Percentiles rank a stretch among this genome's conserved stretches.
These are phyloP conservation scores for Cadophora luteo-olivacea DNA, from an alignment of 2,329 filamentous ascomycete genomes.

Conservation along the genomic window DNA sequence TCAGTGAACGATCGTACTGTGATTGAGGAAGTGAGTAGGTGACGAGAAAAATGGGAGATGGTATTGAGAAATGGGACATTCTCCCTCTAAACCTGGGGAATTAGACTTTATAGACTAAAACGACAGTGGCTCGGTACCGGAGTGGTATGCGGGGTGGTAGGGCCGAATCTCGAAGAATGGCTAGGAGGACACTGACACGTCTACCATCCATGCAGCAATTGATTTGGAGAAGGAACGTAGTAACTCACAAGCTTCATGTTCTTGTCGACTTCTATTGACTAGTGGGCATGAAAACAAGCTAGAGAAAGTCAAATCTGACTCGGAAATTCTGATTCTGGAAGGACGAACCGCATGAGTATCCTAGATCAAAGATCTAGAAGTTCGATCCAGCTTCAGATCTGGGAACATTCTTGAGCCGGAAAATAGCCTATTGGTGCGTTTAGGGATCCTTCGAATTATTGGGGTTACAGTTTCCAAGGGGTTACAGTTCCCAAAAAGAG, in stretches of 20 bases:
- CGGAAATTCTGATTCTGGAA: neutral
- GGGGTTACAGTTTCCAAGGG: neutral
- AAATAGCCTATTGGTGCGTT: neutral
- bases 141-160: no score
- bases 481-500: neutral
- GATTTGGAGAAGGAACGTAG: neutral
- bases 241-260: neutral
- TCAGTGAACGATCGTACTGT: no score
- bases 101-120: no score
- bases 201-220: neutral
- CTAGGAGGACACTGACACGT: neutral
- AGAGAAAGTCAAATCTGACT: neutral
- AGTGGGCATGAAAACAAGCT: neutral
- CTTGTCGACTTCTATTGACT: neutral
- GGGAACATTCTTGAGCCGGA: neutral
- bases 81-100: no score
- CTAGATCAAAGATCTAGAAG: neutral
- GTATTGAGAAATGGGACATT: no score
- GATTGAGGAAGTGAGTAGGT: neutral
- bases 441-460: neutral
- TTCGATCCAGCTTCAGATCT: neutral
- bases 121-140: no score
- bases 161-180: no score
- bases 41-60: no score
- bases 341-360: neutral